Percentiles rank a stretch among this genome's conserved stretches.
Evolutionary conservation across 129 eudicot species (phyloP).

Genomic region (Logfia minima): DNA sequence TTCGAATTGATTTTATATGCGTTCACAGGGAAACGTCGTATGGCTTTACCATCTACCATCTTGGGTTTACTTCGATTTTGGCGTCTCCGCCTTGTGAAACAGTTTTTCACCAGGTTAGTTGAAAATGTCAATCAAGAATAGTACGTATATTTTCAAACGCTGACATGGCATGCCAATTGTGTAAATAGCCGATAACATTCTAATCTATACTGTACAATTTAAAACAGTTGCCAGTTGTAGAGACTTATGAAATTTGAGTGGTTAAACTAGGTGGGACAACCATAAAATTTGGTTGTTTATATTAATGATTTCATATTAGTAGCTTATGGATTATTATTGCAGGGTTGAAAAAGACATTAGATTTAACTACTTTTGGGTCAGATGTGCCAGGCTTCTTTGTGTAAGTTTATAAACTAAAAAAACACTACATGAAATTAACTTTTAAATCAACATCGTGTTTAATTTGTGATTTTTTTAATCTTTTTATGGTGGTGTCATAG

Average conservation of each 20-base stretch:
- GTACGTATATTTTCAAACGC: neutral
- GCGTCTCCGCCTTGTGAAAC: slow-evolving; percentile 91
- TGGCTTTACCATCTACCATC: slow-evolving; percentile 54
- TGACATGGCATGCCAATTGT: neutral
- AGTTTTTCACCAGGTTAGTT: slow-evolving; percentile 71
- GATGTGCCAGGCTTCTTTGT: slow-evolving; percentile 82
- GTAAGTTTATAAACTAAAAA: slow-evolving; percentile 45
- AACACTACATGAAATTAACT: neutral
- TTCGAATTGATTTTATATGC: slow-evolving; percentile 54
- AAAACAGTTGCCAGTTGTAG: too few relatives aligned
- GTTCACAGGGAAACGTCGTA: slow-evolving; percentile 60
- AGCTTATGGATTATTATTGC: slow-evolving; percentile 24
- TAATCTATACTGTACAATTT: neutral
- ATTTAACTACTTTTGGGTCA: slow-evolving; percentile 85
- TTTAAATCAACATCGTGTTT: neutral
- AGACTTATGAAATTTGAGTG: too few relatives aligned
- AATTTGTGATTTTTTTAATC: neutral
- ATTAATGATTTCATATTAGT: neutral
- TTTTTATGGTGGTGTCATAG: slow-evolving; percentile 30
- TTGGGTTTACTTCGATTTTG: slow-evolving; percentile 86
- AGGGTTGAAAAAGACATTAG: slow-evolving; percentile 96
- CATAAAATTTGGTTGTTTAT: neutral
- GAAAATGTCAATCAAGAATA: neutral
- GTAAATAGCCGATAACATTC: neutral
- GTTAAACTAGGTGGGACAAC: neutral